A percentile compares a stretch with the other conserved stretches of the same genome.
Evolutionary conservation across 805 yeast species (phyloP).

Genomic region (Saturnispora ahearnii): DNA sequence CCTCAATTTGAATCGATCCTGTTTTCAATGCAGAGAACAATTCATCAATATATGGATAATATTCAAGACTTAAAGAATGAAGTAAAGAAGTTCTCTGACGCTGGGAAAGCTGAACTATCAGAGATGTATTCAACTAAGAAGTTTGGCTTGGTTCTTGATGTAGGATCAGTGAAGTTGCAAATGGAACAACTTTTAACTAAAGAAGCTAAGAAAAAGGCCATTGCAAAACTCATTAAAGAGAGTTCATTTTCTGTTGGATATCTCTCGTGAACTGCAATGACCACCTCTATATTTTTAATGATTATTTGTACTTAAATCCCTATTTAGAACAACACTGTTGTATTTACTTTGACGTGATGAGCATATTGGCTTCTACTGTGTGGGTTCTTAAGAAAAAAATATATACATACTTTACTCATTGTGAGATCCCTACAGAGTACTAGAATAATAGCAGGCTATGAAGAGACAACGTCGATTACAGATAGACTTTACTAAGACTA

Average conservation of each 20-base stretch:
- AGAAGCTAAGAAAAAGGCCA: not conserved
- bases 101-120: not conserved
- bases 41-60: slow-evolving; percentile 14
- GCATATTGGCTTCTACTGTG: not conserved
- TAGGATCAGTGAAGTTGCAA: not conserved
- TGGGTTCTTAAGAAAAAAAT: not conserved
- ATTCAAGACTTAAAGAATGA: slow-evolving; percentile 16
- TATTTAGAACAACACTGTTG: not conserved
- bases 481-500: slow-evolving; percentile 21
- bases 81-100: not conserved
- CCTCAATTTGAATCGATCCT: slow-evolving; percentile 23
- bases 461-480: slow-evolving; percentile 20
- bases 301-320: not conserved
- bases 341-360: not conserved
- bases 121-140: not conserved
- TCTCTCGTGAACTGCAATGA: not conserved
- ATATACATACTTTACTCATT: not conserved
- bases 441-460: slow-evolving; percentile 6
- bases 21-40: slow-evolving; percentile 20
- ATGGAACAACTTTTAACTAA: slow-evolving; percentile 2
- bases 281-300: not conserved
- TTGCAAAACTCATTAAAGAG: not conserved
- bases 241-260: not conserved
- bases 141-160: not conserved
- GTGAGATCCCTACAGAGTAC: not conserved